Conservation (phyloP, 352 stramenopile genomes). For the Phytophthora europaea region DNA sequence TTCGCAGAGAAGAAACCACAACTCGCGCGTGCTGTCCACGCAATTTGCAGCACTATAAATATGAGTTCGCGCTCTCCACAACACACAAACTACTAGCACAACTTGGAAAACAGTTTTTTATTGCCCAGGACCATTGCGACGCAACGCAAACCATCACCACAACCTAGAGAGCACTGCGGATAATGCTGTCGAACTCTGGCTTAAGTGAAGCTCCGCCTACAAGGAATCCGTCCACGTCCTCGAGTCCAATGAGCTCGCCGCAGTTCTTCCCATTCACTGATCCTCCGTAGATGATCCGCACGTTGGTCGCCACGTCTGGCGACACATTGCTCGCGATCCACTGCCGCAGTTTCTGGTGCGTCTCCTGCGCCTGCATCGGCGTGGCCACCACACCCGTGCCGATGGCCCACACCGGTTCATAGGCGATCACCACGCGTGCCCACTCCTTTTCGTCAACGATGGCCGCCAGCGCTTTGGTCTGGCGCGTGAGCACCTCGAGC, state of each 20-base stretch:
- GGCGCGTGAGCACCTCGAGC: constrained; percentile 94
- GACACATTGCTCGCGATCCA: constrained; percentile 85
- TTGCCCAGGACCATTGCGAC: background rate
- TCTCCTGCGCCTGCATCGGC: constrained; percentile 95
- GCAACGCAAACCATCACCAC: background rate
- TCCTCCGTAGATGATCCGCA: constrained; percentile 94
- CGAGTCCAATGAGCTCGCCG: constrained; percentile 86
- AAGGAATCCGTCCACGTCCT: constrained; percentile 94
- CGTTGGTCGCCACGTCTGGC: constrained; percentile 61
- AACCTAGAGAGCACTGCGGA: constrained; percentile 54
- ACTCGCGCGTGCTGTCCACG: background rate
- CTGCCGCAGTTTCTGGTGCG: constrained; percentile 87
- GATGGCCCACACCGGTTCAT: constrained; percentile 98
- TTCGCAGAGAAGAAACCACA: constrained; percentile 13
- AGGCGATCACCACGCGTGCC: constrained; percentile 94
- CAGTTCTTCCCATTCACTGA: constrained; percentile 95
- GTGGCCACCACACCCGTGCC: constrained; percentile 97
- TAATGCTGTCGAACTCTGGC: constrained; percentile 93
- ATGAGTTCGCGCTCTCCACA: background rate
- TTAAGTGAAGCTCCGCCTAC: constrained; percentile 95
- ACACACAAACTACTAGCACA: background rate
- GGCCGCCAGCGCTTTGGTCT: constrained; percentile 94
- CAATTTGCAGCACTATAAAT: constrained; percentile 6
- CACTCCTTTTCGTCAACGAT: constrained; percentile 87
- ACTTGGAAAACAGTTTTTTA: background rate